A percentile compares a stretch with the other conserved stretches of the same genome.
These are phyloP conservation scores for Eucalyptus camaldulensis DNA, from an alignment of 345 rosid genomes.

Conservation along the genomic window DNA sequence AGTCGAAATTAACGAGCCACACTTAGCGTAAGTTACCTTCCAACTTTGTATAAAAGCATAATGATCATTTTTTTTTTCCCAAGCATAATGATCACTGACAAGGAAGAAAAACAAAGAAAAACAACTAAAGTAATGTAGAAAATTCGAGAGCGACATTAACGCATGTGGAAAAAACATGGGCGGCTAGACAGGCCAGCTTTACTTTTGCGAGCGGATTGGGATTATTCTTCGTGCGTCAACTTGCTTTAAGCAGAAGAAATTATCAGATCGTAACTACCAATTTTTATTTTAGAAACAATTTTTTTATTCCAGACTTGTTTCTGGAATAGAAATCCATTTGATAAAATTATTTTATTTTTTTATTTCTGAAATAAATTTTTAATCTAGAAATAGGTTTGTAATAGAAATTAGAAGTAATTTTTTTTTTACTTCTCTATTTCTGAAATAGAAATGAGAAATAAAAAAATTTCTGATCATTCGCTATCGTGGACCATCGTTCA, in stretches of 20 bases:
- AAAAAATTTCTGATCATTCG: too few relatives aligned
- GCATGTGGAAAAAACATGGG: neutral
- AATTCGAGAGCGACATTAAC: neutral
- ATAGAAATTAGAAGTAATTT: too few relatives aligned
- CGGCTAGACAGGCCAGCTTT: neutral
- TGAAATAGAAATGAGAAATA: too few relatives aligned
- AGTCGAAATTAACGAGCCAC: neutral
- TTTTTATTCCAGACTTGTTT: too few relatives aligned
- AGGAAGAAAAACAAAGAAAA: neutral
- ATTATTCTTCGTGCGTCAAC: neutral
- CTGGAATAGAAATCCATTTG: too few relatives aligned
- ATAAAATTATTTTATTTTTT: too few relatives aligned
- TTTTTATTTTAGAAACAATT: too few relatives aligned
- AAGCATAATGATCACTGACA: neutral
- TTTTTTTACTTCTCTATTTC: too few relatives aligned
- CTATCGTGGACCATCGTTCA: too few relatives aligned
- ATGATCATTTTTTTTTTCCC: neutral
- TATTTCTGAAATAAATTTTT: too few relatives aligned
- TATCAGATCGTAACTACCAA: neutral
- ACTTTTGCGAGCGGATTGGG: neutral
- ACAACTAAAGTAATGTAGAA: neutral
- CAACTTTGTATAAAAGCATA: neutral
- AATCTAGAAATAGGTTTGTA: too few relatives aligned
- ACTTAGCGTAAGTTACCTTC: neutral
- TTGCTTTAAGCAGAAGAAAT: neutral